These are phyloP conservation scores for Pisolithus sp. DNA, from an alignment of 768 basidiomycete species.

Conservation along the genomic window DNA sequence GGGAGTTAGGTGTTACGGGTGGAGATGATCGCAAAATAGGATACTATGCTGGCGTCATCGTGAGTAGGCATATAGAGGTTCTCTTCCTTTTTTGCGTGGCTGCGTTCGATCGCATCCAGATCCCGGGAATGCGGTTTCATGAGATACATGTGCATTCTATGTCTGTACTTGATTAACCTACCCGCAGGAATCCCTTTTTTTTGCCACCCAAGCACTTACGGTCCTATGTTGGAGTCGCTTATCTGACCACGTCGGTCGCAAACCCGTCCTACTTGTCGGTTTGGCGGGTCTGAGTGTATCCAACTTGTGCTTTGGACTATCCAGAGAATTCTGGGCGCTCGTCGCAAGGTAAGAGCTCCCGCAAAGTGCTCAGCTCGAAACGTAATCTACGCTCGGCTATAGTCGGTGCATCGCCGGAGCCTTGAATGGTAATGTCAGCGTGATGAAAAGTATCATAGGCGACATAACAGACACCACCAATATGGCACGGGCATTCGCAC, in stretches of 20 bases:
- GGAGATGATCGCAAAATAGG: conserved; percentile 61
- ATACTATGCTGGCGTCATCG: conserved; percentile 57
- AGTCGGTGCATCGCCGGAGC: conserved; percentile 32
- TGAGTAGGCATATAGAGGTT: conserved; percentile 28
- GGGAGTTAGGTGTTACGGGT: conserved; percentile 56
- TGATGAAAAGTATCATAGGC: conserved; percentile 67
- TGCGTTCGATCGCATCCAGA: background rate
- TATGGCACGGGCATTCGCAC: conserved; percentile 30
- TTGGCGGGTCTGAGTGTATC: no score
- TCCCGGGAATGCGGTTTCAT: background rate
- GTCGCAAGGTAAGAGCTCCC: conserved; percentile 34
- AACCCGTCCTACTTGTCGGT: conserved; percentile 65
- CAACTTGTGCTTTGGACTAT: conserved; percentile 74
- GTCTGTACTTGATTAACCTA: background rate
- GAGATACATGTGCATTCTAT: background rate
- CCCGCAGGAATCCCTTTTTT: conserved; percentile 69
- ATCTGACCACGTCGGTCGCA: conserved; percentile 71
- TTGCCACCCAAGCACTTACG: conserved; percentile 66
- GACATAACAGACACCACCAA: conserved; percentile 45
- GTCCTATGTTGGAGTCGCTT: conserved; percentile 70
- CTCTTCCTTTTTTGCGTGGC: no score
- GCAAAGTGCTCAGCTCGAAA: background rate
- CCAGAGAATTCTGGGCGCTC: conserved; percentile 60
- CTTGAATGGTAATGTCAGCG: conserved; percentile 39
- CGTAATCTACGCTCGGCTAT: conserved; percentile 1